Base-by-base conservation (phyloP, 2,329 filamentous ascomycete species). In the Aspergillus pseudonomiae region DNA sequence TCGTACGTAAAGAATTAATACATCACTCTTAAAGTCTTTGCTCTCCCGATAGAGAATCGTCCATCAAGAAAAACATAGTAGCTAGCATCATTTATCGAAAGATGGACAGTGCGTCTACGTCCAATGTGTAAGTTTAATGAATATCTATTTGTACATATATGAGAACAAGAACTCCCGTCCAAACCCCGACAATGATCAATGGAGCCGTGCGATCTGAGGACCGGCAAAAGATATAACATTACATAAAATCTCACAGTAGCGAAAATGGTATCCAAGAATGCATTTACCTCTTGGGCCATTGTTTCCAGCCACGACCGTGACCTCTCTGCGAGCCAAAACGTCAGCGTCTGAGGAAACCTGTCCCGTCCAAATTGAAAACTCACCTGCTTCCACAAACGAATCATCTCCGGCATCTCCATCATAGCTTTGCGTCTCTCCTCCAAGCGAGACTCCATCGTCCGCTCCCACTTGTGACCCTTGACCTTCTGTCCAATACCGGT, bases 401-500 rank as follows among this genome's bases (percentile, higher is more conserved):
- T 92, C 82, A 98, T 87, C 74, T 90, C 88, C 67, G 94, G 93
- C 95, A 99, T 99, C 64, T 90, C 89, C 82, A 96, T 79, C 92
- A 98, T 97, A 64, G 95, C 95, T 79, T 92, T 87, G 85, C 91
- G 91, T 81, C 93, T 89, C 82, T 91, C 88, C 78, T 97, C 93
- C 86, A 98, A 86, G 79, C 90, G 91, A 65, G 86, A 84, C 81
- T 91, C 89, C 82, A 97, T 83, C 73, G 90, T 91, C 76, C 95
- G 88, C 84, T 99, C 95, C 88, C 94, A 92, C 72, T 88, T 85
- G 80, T 97, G 94, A 79, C 95, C 95, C 90, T 98, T 99, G 78
- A 97, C 94, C 80, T 86, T 89, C 81, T 97, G 89, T 63, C 93
- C 94, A 70, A 93, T 89, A 84, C 95, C 94, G 1, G 94, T 98